Evolutionary conservation across 2,329 filamentous ascomycete species (phyloP).

Genomic region (Sporothrix phasma): DNA sequence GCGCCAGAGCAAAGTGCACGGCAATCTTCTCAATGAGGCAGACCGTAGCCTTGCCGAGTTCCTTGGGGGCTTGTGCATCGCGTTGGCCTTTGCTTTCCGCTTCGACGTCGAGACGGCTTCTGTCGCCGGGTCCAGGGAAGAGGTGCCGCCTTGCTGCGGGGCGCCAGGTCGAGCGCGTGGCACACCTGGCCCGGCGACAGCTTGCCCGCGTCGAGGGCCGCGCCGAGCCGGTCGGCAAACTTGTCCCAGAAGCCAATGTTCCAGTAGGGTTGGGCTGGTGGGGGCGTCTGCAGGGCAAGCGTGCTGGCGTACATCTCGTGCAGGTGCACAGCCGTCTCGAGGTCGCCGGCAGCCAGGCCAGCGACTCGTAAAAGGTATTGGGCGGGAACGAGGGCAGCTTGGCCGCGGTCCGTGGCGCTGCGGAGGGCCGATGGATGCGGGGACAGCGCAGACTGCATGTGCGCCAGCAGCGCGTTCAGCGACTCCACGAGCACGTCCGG

Average conservation of each 20-base stretch:
- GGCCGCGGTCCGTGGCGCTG: neutral
- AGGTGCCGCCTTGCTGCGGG: neutral
- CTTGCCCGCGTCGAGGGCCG: slow-evolving; percentile 4
- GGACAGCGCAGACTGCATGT: neutral
- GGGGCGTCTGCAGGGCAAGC: neutral
- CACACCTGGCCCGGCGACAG: slow-evolving; percentile 13
- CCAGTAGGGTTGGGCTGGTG: slow-evolving; percentile 14
- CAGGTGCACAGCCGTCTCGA: slow-evolving; percentile 18
- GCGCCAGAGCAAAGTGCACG: slow-evolving; percentile 17
- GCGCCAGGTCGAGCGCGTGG: slow-evolving; percentile 13
- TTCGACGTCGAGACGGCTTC: neutral
- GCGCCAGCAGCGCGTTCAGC: slow-evolving; percentile 6
- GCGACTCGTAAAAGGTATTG: slow-evolving; percentile 20
- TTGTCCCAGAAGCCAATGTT: slow-evolving; percentile 21
- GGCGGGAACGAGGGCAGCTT: slow-evolving; percentile 7
- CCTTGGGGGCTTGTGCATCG: neutral
- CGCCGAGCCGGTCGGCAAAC: slow-evolving; percentile 14
- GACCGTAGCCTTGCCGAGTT: slow-evolving; percentile 12
- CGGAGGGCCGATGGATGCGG: neutral
- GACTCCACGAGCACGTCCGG: slow-evolving; percentile 8
- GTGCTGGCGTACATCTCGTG: slow-evolving; percentile 17
- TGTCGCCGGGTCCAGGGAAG: neutral
- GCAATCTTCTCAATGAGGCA: slow-evolving; percentile 20
- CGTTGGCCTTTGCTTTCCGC: neutral
- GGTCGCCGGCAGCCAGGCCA: slow-evolving; percentile 21